A percentile compares a stretch with the other conserved stretches of the same genome.
Conservation (phyloP, 805 yeast species). For the Kazachstania martiniae region DNA sequence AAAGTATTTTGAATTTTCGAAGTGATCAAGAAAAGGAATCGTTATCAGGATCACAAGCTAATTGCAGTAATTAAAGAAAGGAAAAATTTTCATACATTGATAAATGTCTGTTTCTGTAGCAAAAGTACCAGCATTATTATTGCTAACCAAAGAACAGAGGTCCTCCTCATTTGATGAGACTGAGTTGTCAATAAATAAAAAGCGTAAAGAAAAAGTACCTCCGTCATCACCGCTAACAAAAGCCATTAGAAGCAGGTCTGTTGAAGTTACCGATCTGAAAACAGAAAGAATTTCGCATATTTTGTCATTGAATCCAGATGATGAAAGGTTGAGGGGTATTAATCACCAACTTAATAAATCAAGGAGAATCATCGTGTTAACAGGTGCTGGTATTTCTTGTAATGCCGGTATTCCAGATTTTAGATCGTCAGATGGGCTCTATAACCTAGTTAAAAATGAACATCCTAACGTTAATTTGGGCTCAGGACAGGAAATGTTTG, state of each 20-base stretch:
- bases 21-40: too few species aligned
- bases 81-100: too few species aligned
- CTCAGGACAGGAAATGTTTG: conserved; percentile 87
- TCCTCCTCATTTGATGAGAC: conserved; percentile 9
- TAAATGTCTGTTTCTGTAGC: too few species aligned
- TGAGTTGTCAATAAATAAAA: conserved; percentile 5
- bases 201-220: conserved; percentile 1
- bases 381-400: conserved; percentile 96
- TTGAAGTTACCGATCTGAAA: conserved; percentile 7
- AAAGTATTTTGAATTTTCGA: too few species aligned
- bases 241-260: too few species aligned
- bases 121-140: too few species aligned
- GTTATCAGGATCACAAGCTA: too few species aligned
- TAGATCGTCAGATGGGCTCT: conserved; percentile 74
- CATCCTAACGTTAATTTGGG: conserved; percentile 45
- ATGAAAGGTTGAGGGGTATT: conserved; percentile 16
- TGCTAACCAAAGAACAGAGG: conserved; percentile 4
- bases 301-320: conserved; percentile 6
- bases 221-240: background rate
- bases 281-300: conserved; percentile 13
- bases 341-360: conserved; percentile 21
- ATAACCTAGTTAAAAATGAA: conserved; percentile 55
- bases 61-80: too few species aligned
- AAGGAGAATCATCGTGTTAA: conserved; percentile 51
- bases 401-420: conserved; percentile 97